These are phyloP conservation scores for Sonneratia caseolaris DNA, from an alignment of 345 rosid species.

Conservation along the genomic window DNA sequence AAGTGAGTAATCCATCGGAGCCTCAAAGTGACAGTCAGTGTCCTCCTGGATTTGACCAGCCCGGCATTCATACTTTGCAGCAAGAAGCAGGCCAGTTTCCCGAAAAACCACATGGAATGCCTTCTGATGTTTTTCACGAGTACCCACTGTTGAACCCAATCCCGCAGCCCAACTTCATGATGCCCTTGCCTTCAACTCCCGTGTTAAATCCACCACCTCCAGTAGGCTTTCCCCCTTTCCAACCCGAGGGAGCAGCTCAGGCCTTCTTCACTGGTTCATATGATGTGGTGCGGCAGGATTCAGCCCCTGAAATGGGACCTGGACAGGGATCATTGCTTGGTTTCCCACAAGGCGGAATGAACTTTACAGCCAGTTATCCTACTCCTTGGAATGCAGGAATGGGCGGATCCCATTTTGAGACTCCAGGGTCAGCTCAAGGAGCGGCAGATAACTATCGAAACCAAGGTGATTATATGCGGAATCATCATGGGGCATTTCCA, in stretches of 20 bases:
- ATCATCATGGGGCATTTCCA: constrained; percentile 25
- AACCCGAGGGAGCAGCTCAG: constrained; percentile 51
- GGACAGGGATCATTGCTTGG: constrained; percentile 73
- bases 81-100: constrained; percentile 43
- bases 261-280: constrained; percentile 49
- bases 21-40: constrained; percentile 31
- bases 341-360: constrained; percentile 46
- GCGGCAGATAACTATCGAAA: constrained; percentile 31
- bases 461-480: constrained; percentile 52
- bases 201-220: constrained; percentile 36
- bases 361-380: constrained; percentile 45
- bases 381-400: constrained; percentile 61
- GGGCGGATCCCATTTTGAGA: constrained; percentile 22
- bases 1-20: constrained; percentile 38
- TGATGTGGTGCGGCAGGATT: constrained; percentile 38
- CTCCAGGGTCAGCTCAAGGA: constrained; percentile 30
- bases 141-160: constrained; percentile 54
- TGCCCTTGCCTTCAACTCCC: constrained; percentile 56
- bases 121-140: constrained; percentile 43
- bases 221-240: constrained; percentile 49
- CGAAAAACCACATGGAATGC: constrained; percentile 40
- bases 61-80: constrained; percentile 19
- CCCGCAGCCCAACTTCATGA: constrained; percentile 52
- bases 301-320: constrained; percentile 44
- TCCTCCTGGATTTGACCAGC: constrained; percentile 59